Evolutionary conservation across 306 rosid species (phyloP), one percentile per base, ranked within the genome.

Genomic region (Cucumis melo): DNA sequence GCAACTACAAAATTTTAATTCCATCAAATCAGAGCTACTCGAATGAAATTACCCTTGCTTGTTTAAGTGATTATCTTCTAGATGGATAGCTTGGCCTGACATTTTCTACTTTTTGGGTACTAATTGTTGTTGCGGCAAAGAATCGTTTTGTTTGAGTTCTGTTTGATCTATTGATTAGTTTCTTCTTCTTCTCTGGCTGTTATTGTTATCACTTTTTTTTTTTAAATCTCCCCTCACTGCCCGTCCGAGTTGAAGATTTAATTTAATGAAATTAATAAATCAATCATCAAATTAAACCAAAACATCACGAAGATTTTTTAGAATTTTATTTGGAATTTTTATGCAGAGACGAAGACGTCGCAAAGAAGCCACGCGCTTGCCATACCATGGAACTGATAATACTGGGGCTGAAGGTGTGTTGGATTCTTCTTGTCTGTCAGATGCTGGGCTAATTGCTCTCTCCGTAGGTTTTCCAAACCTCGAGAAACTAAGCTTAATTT

Each of bases 401-500:
- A 68, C 48, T 80, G 86, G 89, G 10, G 42, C 86, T 23, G 92
- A 83, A 51, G 58, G 72, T 51, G 89, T 77, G 17, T 19, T 77
- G 36, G 96, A 90, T 74, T 76, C 92, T 1, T 78, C 64, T 11
- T 87, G 86, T 77, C 80, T 94, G 74, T 92, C 96, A 19, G 99
- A 94, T 81, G 78, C 84, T 42, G 97, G 92, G 10, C 82, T 94
- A 85, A 76, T 79, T 77, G 85, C 88, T 78, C 85, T 94, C 5
- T 97, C 93, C 1, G 81, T 86, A 67, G 92, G 96, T n/a, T 92
- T 90, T 81, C 88, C 90, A 0, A 92, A 94, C 57, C 92, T 94
- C 10, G 90, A 90, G 79, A 92, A 80, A 80, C 67, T 94, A 85
- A 90, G 86, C 87, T 86, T 94, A 57, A 90, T 94, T 51, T 94